Evolutionary conservation across 371 early-diverging fungal genomes (phyloP).

Genomic region (Apophysomyces trapeziformis): DNA sequence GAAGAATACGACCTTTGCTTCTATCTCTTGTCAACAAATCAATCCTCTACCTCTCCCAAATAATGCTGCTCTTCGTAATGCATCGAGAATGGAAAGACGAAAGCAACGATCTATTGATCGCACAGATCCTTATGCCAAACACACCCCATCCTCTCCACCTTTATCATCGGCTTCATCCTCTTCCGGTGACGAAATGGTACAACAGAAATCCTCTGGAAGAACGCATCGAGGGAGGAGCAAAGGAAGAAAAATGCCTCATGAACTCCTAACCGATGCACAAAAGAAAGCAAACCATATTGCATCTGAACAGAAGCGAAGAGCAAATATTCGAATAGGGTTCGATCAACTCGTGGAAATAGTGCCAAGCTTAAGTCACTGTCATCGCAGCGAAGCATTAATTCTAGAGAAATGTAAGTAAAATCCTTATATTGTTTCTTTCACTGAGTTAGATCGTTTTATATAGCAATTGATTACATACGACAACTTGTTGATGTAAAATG

Average conservation of each 20-base stretch:
- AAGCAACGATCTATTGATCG: neutral
- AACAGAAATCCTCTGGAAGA: slow-evolving; percentile 1
- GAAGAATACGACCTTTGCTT: slow-evolving; percentile 21
- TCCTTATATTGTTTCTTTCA: neutral
- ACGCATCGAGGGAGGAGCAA: slow-evolving; percentile 11
- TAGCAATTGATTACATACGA: slow-evolving; percentile 24
- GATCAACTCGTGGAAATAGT: slow-evolving; percentile 76
- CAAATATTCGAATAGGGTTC: slow-evolving; percentile 78
- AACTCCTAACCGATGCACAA: slow-evolving; percentile 80
- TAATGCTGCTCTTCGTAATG: neutral
- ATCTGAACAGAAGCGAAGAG: slow-evolving; percentile 81
- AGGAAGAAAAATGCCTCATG: slow-evolving; percentile 39
- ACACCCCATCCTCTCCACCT: neutral
- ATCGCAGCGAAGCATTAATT: slow-evolving; percentile 45
- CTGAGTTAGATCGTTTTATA: neutral
- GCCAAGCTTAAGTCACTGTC: slow-evolving; percentile 61
- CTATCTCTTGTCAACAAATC: slow-evolving; percentile 8
- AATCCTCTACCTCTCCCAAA: slow-evolving; percentile 17
- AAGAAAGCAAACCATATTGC: slow-evolving; percentile 87
- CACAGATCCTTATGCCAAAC: neutral
- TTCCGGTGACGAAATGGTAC: neutral
- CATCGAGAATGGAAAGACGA: neutral
- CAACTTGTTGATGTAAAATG: slow-evolving; percentile 17
- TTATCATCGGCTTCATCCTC: slow-evolving; percentile 10
- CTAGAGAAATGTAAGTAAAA: slow-evolving; percentile 37